These are phyloP conservation scores for Whalleya microplaca DNA, from an alignment of 2,329 filamentous ascomycete species.

Conservation along the genomic window DNA sequence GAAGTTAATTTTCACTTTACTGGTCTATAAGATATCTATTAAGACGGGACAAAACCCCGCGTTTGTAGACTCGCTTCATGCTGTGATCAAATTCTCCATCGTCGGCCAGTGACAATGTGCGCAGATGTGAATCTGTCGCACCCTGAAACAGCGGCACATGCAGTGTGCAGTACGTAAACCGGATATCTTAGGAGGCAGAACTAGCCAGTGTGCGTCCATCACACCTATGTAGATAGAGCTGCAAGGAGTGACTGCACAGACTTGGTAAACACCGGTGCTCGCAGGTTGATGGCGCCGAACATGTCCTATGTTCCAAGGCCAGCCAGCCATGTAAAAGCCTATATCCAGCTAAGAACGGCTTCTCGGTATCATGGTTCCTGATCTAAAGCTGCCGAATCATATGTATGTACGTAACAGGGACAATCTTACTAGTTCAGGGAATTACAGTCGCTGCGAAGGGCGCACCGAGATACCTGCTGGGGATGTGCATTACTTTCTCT, in stretches of 20 bases:
- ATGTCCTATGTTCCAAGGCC: background rate
- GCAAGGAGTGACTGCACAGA: background rate
- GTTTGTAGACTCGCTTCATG: constrained; percentile 2
- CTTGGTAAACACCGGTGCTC: constrained; percentile 8
- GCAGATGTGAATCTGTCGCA: constrained; percentile 13
- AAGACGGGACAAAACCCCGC: background rate
- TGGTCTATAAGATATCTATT: too few relatives aligned
- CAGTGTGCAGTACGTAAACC: constrained; percentile 17
- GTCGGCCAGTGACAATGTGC: constrained; percentile 13
- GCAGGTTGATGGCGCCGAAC: constrained; percentile 4
- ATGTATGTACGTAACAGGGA: constrained; percentile 14
- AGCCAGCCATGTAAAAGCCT: background rate
- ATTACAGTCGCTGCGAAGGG: constrained; percentile 4
- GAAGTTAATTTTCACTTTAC: background rate
- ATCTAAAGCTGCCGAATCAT: constrained; percentile 13
- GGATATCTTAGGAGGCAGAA: constrained; percentile 13
- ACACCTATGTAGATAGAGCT: background rate
- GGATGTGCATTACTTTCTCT: constrained; percentile 18
- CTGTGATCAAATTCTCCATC: background rate
- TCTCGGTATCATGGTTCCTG: constrained; percentile 10
- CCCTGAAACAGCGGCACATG: constrained; percentile 29
- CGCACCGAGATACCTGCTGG: constrained; percentile 25
- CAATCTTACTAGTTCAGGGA: constrained; percentile 17
- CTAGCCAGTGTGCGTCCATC: constrained; percentile 3
- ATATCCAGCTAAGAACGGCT: constrained; percentile 13